Evolutionary conservation across 139 green algal species (phyloP).

Genomic region (Asterochloris erici): DNA sequence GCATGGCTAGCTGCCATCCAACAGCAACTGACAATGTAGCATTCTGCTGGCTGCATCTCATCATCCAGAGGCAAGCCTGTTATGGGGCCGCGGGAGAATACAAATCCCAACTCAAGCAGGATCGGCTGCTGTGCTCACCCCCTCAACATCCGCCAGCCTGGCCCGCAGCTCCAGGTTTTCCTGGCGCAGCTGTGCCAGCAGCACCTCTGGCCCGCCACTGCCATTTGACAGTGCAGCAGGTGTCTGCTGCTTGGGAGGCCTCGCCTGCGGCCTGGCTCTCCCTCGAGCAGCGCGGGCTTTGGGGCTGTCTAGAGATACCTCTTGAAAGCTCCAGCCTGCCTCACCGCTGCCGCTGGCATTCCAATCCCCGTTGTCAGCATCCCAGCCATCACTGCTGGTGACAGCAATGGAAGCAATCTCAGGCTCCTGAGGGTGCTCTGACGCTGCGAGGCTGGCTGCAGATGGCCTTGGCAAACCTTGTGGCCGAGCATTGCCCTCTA

Average conservation of each 20-base stretch:
- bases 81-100: not conserved
- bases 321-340: constrained; percentile 7
- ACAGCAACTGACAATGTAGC: not conserved
- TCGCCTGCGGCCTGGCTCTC: not conserved
- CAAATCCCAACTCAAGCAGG: not conserved
- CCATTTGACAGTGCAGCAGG: not conserved
- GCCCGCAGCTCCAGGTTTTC: not conserved
- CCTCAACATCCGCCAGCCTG: constrained; percentile 6
- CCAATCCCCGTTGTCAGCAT: not conserved
- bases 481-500: not conserved
- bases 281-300: not conserved
- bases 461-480: not conserved
- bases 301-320: constrained; percentile 8
- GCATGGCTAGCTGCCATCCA: not conserved
- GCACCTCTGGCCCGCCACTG: not conserved
- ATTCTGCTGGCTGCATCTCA: not conserved
- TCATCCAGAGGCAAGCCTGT: not conserved
- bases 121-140: not conserved
- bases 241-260: not conserved
- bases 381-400: not conserved
- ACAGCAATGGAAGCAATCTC: no score
- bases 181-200: not conserved
- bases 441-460: not conserved
- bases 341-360: not conserved
- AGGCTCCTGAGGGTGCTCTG: no score